A percentile compares a stretch with the other conserved stretches of the same genome.
Evolutionary conservation across 2,329 filamentous ascomycete species (phyloP).

Genomic region (Grosmannia clavigera): DNA sequence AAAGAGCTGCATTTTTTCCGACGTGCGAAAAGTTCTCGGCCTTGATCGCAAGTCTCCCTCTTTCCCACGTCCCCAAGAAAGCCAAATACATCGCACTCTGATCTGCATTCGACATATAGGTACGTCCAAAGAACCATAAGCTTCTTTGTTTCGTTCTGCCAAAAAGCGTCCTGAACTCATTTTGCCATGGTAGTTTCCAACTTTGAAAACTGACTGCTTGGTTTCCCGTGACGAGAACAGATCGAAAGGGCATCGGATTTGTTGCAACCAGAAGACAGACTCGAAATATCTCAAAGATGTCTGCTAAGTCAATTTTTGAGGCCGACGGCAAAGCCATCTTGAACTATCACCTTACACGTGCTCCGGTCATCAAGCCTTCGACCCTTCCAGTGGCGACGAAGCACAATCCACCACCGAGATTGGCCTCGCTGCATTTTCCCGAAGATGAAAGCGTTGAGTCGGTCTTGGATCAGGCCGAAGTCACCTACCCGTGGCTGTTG

Average conservation of each 20-base stretch:
- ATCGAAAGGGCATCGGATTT: background rate
- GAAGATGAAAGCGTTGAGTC: slow-evolving; percentile 72
- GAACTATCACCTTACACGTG: slow-evolving; percentile 99
- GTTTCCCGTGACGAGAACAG: background rate
- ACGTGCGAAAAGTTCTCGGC: background rate
- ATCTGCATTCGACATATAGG: no score
- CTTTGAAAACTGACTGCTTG: background rate
- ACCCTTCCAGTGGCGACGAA: slow-evolving; percentile 72
- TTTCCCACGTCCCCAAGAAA: background rate
- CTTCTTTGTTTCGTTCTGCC: background rate
- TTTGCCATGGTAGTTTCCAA: background rate
- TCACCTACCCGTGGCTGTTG: slow-evolving; percentile 93
- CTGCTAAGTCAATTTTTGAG: slow-evolving; percentile 94
- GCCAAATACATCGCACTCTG: background rate
- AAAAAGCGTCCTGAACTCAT: background rate
- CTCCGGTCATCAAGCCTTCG: slow-evolving; percentile 93
- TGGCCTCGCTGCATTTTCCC: slow-evolving; percentile 86
- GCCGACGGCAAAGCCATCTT: slow-evolving; percentile 99
- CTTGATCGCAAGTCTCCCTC: background rate
- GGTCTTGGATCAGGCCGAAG: slow-evolving; percentile 89
- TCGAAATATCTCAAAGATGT: slow-evolving; percentile 40
- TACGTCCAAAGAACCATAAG: background rate
- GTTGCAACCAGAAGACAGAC: background rate
- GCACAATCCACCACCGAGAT: slow-evolving; percentile 85
- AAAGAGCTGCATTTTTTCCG: background rate